These are phyloP conservation scores for Fusarium solani-melongenae DNA, from an alignment of 2,329 filamentous ascomycete species.

Conservation along the genomic window DNA sequence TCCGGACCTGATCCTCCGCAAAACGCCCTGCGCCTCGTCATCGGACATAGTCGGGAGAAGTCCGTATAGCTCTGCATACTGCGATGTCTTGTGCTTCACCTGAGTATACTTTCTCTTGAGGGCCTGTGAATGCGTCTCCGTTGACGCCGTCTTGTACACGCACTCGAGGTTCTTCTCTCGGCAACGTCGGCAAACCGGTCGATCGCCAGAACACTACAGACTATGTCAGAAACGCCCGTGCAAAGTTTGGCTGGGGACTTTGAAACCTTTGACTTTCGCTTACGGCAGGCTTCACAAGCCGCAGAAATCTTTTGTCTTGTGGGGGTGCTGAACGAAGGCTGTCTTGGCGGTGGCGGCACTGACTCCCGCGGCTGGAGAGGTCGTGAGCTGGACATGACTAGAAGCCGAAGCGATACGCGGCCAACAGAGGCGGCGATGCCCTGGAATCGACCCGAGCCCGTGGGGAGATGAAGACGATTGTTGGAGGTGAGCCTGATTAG, in stretches of 20 bases:
- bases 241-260: neutral
- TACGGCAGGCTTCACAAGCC: neutral
- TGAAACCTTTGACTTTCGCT: neutral
- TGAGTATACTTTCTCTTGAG: neutral
- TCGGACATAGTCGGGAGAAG: neutral
- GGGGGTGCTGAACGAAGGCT: neutral
- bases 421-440: neutral
- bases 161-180: neutral
- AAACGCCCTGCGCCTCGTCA: neutral
- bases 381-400: neutral
- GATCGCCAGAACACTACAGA: neutral
- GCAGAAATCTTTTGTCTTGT: neutral
- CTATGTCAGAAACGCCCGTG: neutral
- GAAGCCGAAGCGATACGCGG: neutral
- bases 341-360: neutral
- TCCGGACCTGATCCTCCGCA: neutral
- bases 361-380: neutral
- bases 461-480: neutral
- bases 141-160: neutral
- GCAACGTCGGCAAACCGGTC: neutral
- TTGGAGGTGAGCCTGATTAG: neutral
- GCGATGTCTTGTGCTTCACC: neutral
- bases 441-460: neutral
- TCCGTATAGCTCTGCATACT: neutral
- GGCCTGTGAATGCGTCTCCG: neutral